phyloP scores from a whole-genome alignment of 495 filamentous ascomycete genomes.

The Monascus purpureus region DNA sequence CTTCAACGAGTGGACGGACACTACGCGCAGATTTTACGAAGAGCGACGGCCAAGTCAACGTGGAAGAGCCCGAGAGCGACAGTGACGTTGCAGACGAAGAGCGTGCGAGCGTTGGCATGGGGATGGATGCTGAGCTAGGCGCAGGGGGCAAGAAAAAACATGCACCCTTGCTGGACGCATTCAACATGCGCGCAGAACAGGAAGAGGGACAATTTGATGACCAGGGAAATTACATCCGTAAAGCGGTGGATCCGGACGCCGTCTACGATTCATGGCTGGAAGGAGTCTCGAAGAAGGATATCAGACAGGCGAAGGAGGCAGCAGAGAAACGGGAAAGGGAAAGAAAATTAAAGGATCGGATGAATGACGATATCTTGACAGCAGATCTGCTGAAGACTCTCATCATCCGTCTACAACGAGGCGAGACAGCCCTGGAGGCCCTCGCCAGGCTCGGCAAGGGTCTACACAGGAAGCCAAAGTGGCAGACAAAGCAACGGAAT shows the following conservation, averaged over 20 bases:
- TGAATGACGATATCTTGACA: slow-evolving; percentile 61
- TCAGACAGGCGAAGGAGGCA: slow-evolving; percentile 73
- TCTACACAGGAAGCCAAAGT: slow-evolving; percentile 43
- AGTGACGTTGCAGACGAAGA: slow-evolving; percentile 64
- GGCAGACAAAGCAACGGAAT: slow-evolving; percentile 44
- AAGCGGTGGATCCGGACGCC: slow-evolving; percentile 76
- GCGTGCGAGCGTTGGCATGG: slow-evolving; percentile 50
- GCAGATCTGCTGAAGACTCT: slow-evolving; percentile 58
- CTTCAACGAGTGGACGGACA: slow-evolving; percentile 57
- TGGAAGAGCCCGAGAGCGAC: slow-evolving; percentile 40
- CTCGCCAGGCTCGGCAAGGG: slow-evolving; percentile 66
- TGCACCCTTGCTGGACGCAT: slow-evolving; percentile 90
- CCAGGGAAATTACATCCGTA: slow-evolving; percentile 80
- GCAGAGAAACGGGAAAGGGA: slow-evolving; percentile 77
- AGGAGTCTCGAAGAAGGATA: slow-evolving; percentile 84
- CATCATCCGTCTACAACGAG: slow-evolving; percentile 58
- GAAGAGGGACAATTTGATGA: slow-evolving; percentile 91
- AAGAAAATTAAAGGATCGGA: slow-evolving; percentile 46
- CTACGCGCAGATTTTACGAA: slow-evolving; percentile 43
- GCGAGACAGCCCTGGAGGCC: slow-evolving; percentile 83
- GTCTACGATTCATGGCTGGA: slow-evolving; percentile 87
- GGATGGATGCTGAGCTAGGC: slow-evolving; percentile 76
- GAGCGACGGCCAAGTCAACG: slow-evolving; percentile 25
- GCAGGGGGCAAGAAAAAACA: slow-evolving; percentile 83
- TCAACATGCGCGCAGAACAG: slow-evolving; percentile 82